Percentiles rank a stretch among this genome's conserved stretches.
These are phyloP conservation scores for Neurospora sp. DNA, from an alignment of 495 filamentous ascomycete species.

Conservation along the genomic window DNA sequence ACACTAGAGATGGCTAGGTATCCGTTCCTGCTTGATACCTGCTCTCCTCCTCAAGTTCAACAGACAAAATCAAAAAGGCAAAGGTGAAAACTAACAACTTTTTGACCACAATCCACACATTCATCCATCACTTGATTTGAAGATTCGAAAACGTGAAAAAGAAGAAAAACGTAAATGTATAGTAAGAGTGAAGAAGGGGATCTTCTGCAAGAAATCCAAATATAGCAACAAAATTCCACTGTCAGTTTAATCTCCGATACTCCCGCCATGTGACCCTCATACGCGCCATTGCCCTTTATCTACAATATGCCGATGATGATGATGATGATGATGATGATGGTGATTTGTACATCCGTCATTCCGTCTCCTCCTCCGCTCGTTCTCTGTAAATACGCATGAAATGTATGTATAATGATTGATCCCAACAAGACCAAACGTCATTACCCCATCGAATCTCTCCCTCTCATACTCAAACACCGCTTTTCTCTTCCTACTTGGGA, in stretches of 20 bases:
- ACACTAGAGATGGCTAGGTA: no score
- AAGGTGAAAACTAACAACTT: background rate
- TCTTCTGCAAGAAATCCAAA: background rate
- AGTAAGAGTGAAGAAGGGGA: background rate
- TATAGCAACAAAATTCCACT: background rate
- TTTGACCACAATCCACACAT: background rate
- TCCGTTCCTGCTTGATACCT: no score
- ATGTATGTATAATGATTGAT: background rate
- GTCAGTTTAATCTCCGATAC: background rate
- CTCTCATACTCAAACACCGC: background rate
- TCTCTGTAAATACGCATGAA: background rate
- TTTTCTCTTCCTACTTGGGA: background rate
- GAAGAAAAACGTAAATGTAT: background rate
- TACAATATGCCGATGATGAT: background rate
- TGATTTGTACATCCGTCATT: background rate
- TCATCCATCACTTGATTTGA: background rate
- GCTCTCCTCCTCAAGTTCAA: background rate
- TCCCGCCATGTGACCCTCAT: background rate
- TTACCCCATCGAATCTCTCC: background rate
- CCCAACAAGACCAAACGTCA: background rate
- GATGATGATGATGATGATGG: background rate
- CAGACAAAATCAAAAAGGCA: background rate
- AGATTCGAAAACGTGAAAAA: background rate
- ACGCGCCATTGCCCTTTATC: background rate
- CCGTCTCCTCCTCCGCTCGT: background rate